Evolutionary conservation across 306 rosid genomes (phyloP), one percentile per base, ranked within the genome.

Genomic region (Parietaria judaica): DNA sequence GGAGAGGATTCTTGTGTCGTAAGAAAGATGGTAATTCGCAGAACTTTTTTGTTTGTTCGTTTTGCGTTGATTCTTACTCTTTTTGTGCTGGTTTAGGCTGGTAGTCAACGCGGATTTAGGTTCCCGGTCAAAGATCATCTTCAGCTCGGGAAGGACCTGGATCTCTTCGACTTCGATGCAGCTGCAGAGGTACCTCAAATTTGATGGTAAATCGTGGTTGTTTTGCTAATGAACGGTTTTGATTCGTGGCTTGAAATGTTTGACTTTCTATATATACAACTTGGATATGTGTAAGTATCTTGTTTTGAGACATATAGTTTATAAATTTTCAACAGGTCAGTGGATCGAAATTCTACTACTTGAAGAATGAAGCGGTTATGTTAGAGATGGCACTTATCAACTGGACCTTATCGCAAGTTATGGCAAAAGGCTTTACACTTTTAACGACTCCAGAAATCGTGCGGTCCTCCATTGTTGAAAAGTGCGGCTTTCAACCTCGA

Each of bases 401-500:
- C 74, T 92, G 99, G 99, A 84, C 99, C 36, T 88, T 92, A 51
- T 79, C 82, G 1, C 95, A 88, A 80, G 96, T 88, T 67, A 80
- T 79, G 88, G 86, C 84, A 79, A 72, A 77, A 58, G 99, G 96
- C 52, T 92, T 88, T 72, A 86, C 69, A 61, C 96, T 90, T n/a
- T 58, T 88, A 72, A 92, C 78, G 49, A 88, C 99, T 6, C 99
- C 99, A 39, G 96, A 92, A 77, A 74, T 92, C 55, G 99, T 92
- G n/a, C 84, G 96, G 70, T 86, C 99, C 8, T 82, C 95, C 16
- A 72, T 92, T 61, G 95, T 92, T 75, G 99, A 92, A 77, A 92
- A 88, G 72, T 88, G 96, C 68, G 99, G 99, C 51, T 92, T 92
- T 72, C 96, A 86, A 71, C 99, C 99, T 10, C 96, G 96, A 54